Base-by-base conservation (phyloP, 1,284 basidiomycete genomes). In the Cutaneotrichosporon sp. region DNA sequence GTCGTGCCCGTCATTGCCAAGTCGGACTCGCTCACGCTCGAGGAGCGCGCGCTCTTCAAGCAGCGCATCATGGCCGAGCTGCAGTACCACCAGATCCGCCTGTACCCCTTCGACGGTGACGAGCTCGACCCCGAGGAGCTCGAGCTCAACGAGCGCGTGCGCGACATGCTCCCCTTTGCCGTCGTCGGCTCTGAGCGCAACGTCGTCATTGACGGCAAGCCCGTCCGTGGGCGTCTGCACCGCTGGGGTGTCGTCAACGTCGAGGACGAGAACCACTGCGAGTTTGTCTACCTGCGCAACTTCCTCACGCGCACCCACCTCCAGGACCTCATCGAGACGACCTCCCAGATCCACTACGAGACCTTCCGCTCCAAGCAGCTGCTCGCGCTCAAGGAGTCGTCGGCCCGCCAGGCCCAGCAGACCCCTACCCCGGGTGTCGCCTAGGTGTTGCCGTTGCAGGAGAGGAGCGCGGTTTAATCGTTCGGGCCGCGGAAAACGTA, bases 1-100 rank as follows among this genome's bases (percentile, higher is more conserved):
- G 95, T 99, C 53, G 95, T 99, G 7, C 97, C 95, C 14, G 91
- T 99, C 65, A 98, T 99, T 76, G 95, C 97, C 72, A 99, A 99
- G 85, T 86, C 91, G n/a, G 95, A 99, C 81, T 90, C 88, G 67
- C 83, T 99, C 81, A 98, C 95, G 1, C 80, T 94, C 65, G 94
- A 97, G 69, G 97, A 99, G 83, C 84, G 94, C 66, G 90, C 90
- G 66, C 82, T 84, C 25, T 99, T 99, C 87, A 99, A 98, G 85
- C 84, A 87, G 73, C 89, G 93, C 88, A 95, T 98, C 78, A 89
- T 93, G 68, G 93, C 91, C 63, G 95, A 98, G 82, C 82, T 99
- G 73, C 85, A 89, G 36, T 89, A 94, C 84, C 85, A 98, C 83
- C 92, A 90, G 81, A 98, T 99, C 76, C 88, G 92, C 59, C 81